Base-by-base conservation (phyloP, 2,329 filamentous ascomycete species). In the Botrytis paeoniae region DNA sequence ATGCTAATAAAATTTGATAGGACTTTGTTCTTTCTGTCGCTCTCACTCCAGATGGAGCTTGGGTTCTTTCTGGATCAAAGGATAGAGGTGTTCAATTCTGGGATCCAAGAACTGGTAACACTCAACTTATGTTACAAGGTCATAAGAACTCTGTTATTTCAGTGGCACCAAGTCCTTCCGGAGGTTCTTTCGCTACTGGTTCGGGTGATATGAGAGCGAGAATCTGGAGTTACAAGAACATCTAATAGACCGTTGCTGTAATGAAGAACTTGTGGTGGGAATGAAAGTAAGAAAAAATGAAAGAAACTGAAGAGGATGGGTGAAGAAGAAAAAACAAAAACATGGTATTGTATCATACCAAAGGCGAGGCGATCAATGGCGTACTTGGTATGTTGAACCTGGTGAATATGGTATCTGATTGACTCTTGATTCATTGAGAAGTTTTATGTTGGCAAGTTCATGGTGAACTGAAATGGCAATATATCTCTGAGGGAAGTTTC, bases 81-180 rank as follows among this genome's bases (percentile, higher is more conserved):
- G 96, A 99, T 81, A 90, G 96, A 69, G 95, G 96, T 66, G 96
- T 99, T 35, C 96, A 98, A 81, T 98, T 99, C 86, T 99, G 96
- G 96, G 95, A 99, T 81, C 95, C 96, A 32, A 89, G 92, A 79
- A 98, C 94, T 32, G 96, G 95, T 51, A 92, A 93, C 77, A 97
- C 95, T 1, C 95, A 98, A 84, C 92, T 99, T 82, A 98, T 98
- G 96, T 88, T 99, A 75, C 96, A 98, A 83, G 96, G 96, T 39
- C 96, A 99, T 82, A 98, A 98, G 87, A 98, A 98, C 84, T 97
- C 94, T 18, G 96, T 99, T 78, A 98, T 98, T 79, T 98, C 95
- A 4, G 96, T 99, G 70, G 95, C 96, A 1, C 96, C 96, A 35
- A 97, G 94, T 83, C 96, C 96, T 25, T 77, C 75, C 62, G 95